A percentile compares a stretch with the other conserved stretches of the same genome.
These are phyloP conservation scores for Lichtheimia ramosa DNA, from an alignment of 371 early-diverging fungal species.

Conservation along the genomic window DNA sequence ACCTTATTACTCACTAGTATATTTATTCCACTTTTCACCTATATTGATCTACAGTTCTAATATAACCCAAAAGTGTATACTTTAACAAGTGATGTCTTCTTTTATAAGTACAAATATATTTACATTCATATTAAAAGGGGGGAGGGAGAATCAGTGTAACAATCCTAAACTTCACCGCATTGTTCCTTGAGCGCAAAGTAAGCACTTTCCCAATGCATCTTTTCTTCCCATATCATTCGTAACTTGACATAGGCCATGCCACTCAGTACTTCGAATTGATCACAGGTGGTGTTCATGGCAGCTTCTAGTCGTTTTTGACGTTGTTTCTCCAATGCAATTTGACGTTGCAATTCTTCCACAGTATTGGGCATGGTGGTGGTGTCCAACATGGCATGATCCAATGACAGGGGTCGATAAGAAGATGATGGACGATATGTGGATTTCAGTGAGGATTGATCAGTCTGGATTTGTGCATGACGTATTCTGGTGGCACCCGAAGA, in stretches of 20 bases:
- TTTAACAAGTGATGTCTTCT: too few relatives aligned
- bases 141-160: too few relatives aligned
- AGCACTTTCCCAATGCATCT: slow-evolving; percentile 35
- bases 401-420: background rate
- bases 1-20: too few relatives aligned
- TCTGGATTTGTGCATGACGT: background rate
- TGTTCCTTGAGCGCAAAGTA: slow-evolving; percentile 23
- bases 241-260: slow-evolving; percentile 56
- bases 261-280: slow-evolving; percentile 53
- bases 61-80: too few relatives aligned
- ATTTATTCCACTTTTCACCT: too few relatives aligned
- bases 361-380: background rate
- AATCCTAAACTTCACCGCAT: background rate
- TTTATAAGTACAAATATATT: too few relatives aligned
- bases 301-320: slow-evolving; percentile 41
- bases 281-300: slow-evolving; percentile 45
- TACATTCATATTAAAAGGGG: too few relatives aligned
- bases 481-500: background rate
- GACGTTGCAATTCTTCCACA: slow-evolving; percentile 26
- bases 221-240: slow-evolving; percentile 52
- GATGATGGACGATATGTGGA: background rate
- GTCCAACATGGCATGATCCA: background rate
- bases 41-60: too few relatives aligned
- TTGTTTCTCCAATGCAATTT: slow-evolving; percentile 45
- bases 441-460: background rate